Percentiles rank a stretch among this genome's conserved stretches.
Evolutionary conservation across 257 asterid species (phyloP).

Genomic region (Parsonsia alboflavescens): DNA sequence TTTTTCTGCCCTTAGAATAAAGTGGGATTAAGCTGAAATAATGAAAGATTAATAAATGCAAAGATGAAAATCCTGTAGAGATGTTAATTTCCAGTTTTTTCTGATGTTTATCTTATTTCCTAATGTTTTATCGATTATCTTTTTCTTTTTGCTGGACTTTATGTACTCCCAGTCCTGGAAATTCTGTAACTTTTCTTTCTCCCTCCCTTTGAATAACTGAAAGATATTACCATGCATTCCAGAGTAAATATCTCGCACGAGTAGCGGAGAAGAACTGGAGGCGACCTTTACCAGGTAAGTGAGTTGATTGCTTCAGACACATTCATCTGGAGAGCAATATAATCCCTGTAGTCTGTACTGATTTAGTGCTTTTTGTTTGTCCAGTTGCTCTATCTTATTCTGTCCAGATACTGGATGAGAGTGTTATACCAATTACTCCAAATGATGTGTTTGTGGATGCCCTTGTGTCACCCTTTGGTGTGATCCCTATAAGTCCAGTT

Average conservation of each 20-base stretch:
- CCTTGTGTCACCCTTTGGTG: constrained; percentile 65
- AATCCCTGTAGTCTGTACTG: neutral
- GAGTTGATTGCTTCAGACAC: neutral
- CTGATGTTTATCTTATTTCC: neutral
- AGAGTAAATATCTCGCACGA: constrained; percentile 61
- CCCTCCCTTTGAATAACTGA: constrained; percentile 20
- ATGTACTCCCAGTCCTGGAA: neutral
- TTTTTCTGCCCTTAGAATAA: too few relatives aligned
- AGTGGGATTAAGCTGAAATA: neutral
- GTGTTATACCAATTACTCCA: constrained; percentile 70
- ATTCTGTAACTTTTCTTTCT: neutral
- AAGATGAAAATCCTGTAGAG: neutral
- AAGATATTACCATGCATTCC: constrained; percentile 71
- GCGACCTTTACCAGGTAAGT: constrained; percentile 65
- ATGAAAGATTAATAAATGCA: neutral
- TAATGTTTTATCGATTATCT: neutral
- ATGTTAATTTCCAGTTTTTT: neutral
- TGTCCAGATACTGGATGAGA: constrained; percentile 65
- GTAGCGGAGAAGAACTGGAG: constrained; percentile 69
- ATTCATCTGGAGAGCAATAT: neutral
- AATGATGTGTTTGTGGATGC: constrained; percentile 73
- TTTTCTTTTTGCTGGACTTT: neutral
- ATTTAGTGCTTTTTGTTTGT: constrained; percentile 11
- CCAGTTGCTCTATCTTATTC: constrained; percentile 86
- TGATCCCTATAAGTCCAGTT: constrained; percentile 57